Evolutionary conservation across 176 grass and related monocot species (phyloP), one percentile per base, ranked within the genome.

Genomic region (Otatea glauca): DNA sequence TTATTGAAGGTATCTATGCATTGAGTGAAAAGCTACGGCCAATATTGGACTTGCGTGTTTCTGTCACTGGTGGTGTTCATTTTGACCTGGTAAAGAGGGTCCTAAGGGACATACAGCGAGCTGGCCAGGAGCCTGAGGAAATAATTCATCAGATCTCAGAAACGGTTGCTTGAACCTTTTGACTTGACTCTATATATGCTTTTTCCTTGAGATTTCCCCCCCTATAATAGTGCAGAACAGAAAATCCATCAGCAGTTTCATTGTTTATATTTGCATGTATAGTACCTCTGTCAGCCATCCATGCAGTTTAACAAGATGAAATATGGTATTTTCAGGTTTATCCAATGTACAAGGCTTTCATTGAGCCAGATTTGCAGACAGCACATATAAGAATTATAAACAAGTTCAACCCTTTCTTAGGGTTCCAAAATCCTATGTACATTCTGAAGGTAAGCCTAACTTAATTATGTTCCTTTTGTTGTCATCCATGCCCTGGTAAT

Each of bases 311-410:
- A 85, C 64, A 77, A 77, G 39, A 20, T 79, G 68, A 78, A 75
- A 50, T 32, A 12, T 69, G 42, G 16, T 74, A 56, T 72, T 80
- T 87, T 43, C 80, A 99, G 93, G 93, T 99, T 85, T 99, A 99
- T 86, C 97, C 97, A 79, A 99, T 99, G 93, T 99, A 99, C 79
- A 99, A 99, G 81, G 97, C 93, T 65, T 99, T 96, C 92, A 99
- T 99, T 84, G 93, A 96, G 76, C 97, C 97, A 39, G 91, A 96
- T 75, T 84, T 99, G 69, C 72, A 91, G 86, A 99, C 93, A 44
- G 93, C 97, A 34, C 97, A 99, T 77, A 99, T 96, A 88, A 91
- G 84, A 89, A 99, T 99, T 14, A 92, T 89, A 35, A 99, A 99
- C 81, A 99, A 99, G 68, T 90, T 90, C 75, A 97, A 89, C 70